Evolutionary conservation across 306 rosid genomes (phyloP).

Genomic region (Pachyrhizus erosus): DNA sequence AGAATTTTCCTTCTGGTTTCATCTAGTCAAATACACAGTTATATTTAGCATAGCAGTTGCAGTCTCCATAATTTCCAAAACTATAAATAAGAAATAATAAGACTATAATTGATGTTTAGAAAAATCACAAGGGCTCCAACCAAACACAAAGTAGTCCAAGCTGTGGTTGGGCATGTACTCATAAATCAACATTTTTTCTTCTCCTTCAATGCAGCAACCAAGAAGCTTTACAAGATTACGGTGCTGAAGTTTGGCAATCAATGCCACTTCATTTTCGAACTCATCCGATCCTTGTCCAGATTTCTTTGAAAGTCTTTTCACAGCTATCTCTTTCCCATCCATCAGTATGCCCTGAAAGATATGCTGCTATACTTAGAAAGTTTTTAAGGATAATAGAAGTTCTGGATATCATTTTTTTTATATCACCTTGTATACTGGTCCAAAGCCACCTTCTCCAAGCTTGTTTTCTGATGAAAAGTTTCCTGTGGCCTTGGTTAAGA

Average conservation of each 20-base stretch:
- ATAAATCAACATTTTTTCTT: slow-evolving; percentile 20
- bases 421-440: slow-evolving; percentile 51
- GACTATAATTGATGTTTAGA: background rate
- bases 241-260: slow-evolving; percentile 21
- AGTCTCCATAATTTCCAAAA: background rate
- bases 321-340: background rate
- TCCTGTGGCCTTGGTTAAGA: slow-evolving; percentile 44
- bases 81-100: background rate
- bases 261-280: background rate
- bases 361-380: background rate
- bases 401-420: background rate
- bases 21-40: background rate
- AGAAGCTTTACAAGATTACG: slow-evolving; percentile 28
- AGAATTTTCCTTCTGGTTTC: background rate
- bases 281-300: background rate
- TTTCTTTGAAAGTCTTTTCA: slow-evolving; percentile 1
- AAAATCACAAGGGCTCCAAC: background rate
- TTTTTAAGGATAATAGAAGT: background rate
- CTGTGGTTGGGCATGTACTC: slow-evolving; percentile 31
- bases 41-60: background rate
- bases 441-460: slow-evolving; percentile 58
- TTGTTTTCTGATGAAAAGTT: slow-evolving; percentile 43
- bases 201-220: slow-evolving; percentile 27
- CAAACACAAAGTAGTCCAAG: slow-evolving; percentile 26
- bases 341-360: background rate